phyloP scores from a whole-genome alignment of 2,329 filamentous ascomycete genomes.

The Stromatinia cepivora region DNA sequence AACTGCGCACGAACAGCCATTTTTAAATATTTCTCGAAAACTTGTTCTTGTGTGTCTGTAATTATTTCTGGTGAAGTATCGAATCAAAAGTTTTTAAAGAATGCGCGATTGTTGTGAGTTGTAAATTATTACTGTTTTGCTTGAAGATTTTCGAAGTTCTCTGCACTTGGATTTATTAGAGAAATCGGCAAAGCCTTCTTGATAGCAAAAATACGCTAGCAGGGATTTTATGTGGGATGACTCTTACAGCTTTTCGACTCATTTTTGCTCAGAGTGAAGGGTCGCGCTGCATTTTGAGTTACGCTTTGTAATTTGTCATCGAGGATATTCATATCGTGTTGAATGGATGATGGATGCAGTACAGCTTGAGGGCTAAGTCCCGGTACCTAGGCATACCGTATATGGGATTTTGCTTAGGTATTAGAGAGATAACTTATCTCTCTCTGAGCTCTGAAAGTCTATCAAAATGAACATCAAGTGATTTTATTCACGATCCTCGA shows the following conservation, averaged over 20 bases:
- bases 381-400: too few species aligned
- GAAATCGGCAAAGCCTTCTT: slow-evolving; percentile 10
- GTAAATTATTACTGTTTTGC: slow-evolving; percentile 5
- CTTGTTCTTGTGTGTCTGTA: background rate
- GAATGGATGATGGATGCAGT: too few species aligned
- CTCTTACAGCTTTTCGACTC: slow-evolving; percentile 17
- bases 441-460: too few species aligned
- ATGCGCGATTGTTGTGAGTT: background rate
- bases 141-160: slow-evolving; percentile 22
- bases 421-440: background rate
- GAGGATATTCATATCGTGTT: too few species aligned
- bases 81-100: background rate
- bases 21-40: slow-evolving; percentile 35
- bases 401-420: too few species aligned
- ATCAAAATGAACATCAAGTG: background rate
- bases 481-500: background rate
- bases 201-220: slow-evolving; percentile 8
- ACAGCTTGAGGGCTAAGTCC: background rate
- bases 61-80: background rate
- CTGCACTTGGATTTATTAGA: slow-evolving; percentile 10
- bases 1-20: slow-evolving; percentile 75
- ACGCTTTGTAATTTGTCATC: too few species aligned
- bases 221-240: slow-evolving; percentile 20
- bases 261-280: slow-evolving; percentile 16
- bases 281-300: too few species aligned